Evolutionary conservation across 441 rosid genomes (phyloP).

Genomic region (Breynia disticha): DNA sequence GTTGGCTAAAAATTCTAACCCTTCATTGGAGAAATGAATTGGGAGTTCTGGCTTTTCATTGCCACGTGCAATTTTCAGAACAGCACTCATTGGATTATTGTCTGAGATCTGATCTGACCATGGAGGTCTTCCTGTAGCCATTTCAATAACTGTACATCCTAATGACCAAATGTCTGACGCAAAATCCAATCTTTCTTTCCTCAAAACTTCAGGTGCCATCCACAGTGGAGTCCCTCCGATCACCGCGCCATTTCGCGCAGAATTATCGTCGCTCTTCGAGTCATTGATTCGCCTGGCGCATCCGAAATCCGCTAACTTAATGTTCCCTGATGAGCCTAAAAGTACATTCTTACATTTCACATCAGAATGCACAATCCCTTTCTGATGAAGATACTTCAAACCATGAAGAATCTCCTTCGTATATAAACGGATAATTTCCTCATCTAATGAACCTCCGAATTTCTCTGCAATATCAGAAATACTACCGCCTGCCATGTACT

Average conservation of each 20-base stretch:
- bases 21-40: slow-evolving; percentile 14
- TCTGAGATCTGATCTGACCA: slow-evolving; percentile 20
- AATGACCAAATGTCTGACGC: slow-evolving; percentile 34
- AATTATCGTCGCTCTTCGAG: not conserved
- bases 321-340: slow-evolving; percentile 14
- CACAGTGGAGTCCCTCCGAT: slow-evolving; percentile 29
- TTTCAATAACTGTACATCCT: slow-evolving; percentile 30
- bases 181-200: slow-evolving; percentile 20
- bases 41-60: slow-evolving; percentile 23
- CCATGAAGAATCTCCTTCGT: slow-evolving; percentile 24
- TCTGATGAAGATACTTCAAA: slow-evolving; percentile 21
- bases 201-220: slow-evolving; percentile 38
- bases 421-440: slow-evolving; percentile 18
- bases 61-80: slow-evolving; percentile 24
- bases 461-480: slow-evolving; percentile 18
- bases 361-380: slow-evolving; percentile 30
- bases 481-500: slow-evolving; percentile 32
- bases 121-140: slow-evolving; percentile 30
- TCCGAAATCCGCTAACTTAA: slow-evolving; percentile 33
- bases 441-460: slow-evolving; percentile 26
- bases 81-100: slow-evolving; percentile 13
- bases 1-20: slow-evolving; percentile 20
- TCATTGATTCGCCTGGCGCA: slow-evolving; percentile 21
- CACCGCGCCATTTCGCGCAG: slow-evolving; percentile 2
- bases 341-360: slow-evolving; percentile 30